Conservation (phyloP, 306 rosid species). For the Betula pendula region DNA sequence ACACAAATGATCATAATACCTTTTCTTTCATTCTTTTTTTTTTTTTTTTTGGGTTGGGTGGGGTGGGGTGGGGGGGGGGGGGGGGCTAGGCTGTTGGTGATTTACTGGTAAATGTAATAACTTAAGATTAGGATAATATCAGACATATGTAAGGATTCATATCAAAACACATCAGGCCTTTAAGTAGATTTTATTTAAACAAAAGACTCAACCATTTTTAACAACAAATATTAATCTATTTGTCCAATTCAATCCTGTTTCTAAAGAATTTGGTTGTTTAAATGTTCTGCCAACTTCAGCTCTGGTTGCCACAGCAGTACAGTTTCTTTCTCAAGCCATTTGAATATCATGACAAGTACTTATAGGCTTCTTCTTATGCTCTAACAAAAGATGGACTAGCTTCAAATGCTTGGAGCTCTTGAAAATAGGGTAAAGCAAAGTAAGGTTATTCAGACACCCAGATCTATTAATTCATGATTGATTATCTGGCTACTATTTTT, state of each 20-base stretch:
- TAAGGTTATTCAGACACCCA: background rate
- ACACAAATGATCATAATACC: background rate
- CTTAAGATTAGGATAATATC: background rate
- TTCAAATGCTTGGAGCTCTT: background rate
- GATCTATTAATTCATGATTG: background rate
- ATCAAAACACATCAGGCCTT: background rate
- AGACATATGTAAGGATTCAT: background rate
- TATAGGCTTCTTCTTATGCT: background rate
- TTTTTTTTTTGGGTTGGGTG: background rate
- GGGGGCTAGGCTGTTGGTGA: too few relatives aligned
- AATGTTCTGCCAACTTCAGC: background rate
- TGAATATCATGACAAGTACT: background rate
- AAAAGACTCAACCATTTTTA: background rate
- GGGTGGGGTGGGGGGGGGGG: background rate
- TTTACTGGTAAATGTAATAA: too few relatives aligned
- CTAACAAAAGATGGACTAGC: background rate
- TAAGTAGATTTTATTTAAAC: background rate
- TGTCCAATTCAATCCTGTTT: background rate
- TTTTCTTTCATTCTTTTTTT: background rate
- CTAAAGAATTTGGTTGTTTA: background rate
- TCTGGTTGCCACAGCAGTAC: background rate
- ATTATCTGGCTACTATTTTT: background rate
- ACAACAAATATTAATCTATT: background rate
- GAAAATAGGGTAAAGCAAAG: background rate
- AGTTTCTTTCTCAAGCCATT: background rate